These are phyloP conservation scores for Penicillium canescens DNA, from an alignment of 495 filamentous ascomycete species.

Conservation along the genomic window DNA sequence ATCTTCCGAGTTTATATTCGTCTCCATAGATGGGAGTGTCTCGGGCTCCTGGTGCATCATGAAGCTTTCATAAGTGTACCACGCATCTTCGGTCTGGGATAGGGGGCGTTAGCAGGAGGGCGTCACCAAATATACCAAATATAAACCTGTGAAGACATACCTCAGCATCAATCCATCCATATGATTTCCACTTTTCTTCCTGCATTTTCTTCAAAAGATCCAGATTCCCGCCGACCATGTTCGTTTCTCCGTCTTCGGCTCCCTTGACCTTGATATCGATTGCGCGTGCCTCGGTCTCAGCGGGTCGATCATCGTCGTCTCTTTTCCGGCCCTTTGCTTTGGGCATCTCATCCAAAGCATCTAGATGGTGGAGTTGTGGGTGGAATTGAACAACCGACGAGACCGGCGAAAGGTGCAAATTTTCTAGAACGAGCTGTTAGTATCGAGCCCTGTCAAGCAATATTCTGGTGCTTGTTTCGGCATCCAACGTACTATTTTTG, in stretches of 20 bases:
- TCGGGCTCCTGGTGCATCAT: constrained; percentile 58
- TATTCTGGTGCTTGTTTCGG: background rate
- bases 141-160: constrained; percentile 31
- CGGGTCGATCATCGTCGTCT: constrained; percentile 45
- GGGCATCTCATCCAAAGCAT: constrained; percentile 59
- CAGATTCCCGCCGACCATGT: constrained; percentile 48
- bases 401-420: constrained; percentile 68
- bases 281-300: constrained; percentile 55
- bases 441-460: constrained; percentile 1
- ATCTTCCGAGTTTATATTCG: constrained; percentile 54
- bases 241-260: constrained; percentile 54
- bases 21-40: constrained; percentile 49
- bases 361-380: constrained; percentile 74
- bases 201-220: constrained; percentile 60
- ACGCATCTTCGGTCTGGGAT: constrained; percentile 58
- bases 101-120: constrained; percentile 16
- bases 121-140: background rate
- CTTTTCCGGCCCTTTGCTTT: constrained; percentile 38
- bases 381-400: constrained; percentile 70
- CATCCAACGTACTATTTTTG: constrained; percentile 51
- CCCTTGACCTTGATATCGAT: constrained; percentile 70
- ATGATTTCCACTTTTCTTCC: constrained; percentile 65
- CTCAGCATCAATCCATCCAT: constrained; percentile 70
- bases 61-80: constrained; percentile 57
- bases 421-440: constrained; percentile 42